Evolutionary conservation across 441 rosid species (phyloP), one percentile per base, ranked within the genome.

Genomic region (Adansonia grandidieri): DNA sequence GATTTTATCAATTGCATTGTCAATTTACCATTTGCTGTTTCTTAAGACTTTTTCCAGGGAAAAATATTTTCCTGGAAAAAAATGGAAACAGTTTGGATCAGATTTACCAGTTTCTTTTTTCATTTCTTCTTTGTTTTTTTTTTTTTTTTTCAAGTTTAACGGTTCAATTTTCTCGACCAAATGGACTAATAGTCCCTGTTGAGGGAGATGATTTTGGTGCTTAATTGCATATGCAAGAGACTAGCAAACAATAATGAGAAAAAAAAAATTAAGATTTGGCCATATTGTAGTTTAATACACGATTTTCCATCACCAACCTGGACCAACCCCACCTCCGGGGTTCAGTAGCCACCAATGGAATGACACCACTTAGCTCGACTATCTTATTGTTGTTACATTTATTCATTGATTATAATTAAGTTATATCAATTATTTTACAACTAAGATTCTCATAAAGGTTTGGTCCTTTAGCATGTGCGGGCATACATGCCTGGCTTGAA

Each of bases 261-360:
- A 17, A 63, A 63, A 71, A 63, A 76, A 5, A 71, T 28, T 28
- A 45, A 67, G 61, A 20, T 57, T 61, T 72, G 73, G 68, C 61
- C 47, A 44, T 44, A 19, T 2, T 5, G 13, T 37, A 63, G 42
- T 71, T 51, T 50, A 62, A 63, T 15, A 17, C 14, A 51, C 67
- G n/a, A 62, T 17, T 11, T 60, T 44, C 37, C 71, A 54, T 47
- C 42, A 56, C 62, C 77, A 72, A 28, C 68, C 40, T 80, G 68
- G 57, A 37, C 22, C 22, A 65, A 17, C 51, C 51, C 8, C 24
- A 8, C 51, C 70, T 40, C 6, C 7, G 3, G 5, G 14, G 14
- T 66, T 66, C 14, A 42, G 7, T 48, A 48, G 3, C 58, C 19
- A 10, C 42, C 17, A 67, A 44, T 63, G 9, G 45, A 19, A 1